Conservation (phyloP, 768 basidiomycete species). For the Boletus rubroflammeus region DNA sequence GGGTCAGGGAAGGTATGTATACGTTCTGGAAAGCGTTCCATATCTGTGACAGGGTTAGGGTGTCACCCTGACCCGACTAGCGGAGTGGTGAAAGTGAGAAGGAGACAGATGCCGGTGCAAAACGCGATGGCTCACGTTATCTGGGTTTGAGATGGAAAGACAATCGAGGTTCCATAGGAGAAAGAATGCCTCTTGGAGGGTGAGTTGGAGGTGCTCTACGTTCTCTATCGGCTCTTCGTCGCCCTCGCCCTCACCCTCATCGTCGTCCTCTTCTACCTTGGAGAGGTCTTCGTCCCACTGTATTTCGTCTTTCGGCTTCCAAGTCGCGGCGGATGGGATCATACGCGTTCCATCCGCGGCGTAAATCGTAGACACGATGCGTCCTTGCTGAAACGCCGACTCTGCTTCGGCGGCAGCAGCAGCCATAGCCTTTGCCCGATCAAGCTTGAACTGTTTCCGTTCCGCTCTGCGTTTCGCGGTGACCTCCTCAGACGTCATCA, state of each 20-base stretch:
- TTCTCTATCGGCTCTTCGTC: conserved; percentile 61
- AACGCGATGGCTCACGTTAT: conserved; percentile 47
- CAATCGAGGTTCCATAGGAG: conserved; percentile 82
- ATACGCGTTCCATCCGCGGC: conserved; percentile 42
- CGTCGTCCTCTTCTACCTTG: conserved; percentile 22
- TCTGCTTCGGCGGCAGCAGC: conserved; percentile 79
- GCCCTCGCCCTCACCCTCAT: conserved; percentile 6
- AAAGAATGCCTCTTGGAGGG: conserved; percentile 87
- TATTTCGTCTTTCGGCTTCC: conserved; percentile 50
- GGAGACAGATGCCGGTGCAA: background rate
- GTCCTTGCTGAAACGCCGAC: conserved; percentile 68
- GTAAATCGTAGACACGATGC: conserved; percentile 55
- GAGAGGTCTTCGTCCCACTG: conserved; percentile 13
- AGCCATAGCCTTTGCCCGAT: conserved; percentile 86
- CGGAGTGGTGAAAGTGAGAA: background rate
- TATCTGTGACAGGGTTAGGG: conserved; percentile 53
- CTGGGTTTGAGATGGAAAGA: conserved; percentile 62
- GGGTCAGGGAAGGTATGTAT: conserved; percentile 42
- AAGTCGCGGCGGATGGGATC: conserved; percentile 79
- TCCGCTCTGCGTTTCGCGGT: conserved; percentile 84
- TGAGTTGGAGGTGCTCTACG: conserved; percentile 88
- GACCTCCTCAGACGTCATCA: conserved; percentile 83
- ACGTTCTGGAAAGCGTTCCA: conserved; percentile 63
- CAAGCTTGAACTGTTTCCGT: conserved; percentile 88
- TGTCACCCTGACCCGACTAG: conserved; percentile 40